These are phyloP conservation scores for Diaporthe sp. DNA, from an alignment of 2,329 filamentous ascomycete genomes.

Conservation along the genomic window DNA sequence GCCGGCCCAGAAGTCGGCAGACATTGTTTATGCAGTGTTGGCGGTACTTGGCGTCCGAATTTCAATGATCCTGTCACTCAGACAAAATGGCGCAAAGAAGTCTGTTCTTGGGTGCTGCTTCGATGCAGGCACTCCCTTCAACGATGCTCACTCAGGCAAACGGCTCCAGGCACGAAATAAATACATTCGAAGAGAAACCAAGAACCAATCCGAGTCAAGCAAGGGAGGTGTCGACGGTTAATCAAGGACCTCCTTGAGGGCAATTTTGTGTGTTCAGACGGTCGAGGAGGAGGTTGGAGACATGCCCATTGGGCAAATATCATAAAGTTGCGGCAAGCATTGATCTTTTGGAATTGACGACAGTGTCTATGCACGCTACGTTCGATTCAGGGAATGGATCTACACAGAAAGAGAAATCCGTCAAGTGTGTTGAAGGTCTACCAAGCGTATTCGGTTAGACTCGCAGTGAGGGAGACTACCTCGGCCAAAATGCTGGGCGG, in stretches of 20 bases:
- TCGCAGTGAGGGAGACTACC: neutral
- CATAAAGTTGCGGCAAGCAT: neutral
- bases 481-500: slow-evolving; percentile 6
- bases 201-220: neutral
- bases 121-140: no score
- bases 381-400: neutral
- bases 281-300: neutral
- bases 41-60: neutral
- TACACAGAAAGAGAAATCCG: neutral
- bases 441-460: neutral
- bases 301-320: neutral
- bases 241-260: neutral
- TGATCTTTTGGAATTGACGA: neutral
- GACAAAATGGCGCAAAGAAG: neutral
- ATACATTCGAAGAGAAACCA: accelerated
- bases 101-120: neutral
- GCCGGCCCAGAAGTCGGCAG: slow-evolving; percentile 92
- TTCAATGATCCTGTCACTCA: neutral
- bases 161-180: neutral
- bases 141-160: neutral
- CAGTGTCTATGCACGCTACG: no score
- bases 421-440: neutral
- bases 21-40: slow-evolving; percentile 62
- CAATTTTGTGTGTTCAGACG: neutral
- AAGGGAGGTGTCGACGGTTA: neutral